phyloP scores from a whole-genome alignment of 2,329 filamentous ascomycete genomes.

The Apiospora rasikravindrae region DNA sequence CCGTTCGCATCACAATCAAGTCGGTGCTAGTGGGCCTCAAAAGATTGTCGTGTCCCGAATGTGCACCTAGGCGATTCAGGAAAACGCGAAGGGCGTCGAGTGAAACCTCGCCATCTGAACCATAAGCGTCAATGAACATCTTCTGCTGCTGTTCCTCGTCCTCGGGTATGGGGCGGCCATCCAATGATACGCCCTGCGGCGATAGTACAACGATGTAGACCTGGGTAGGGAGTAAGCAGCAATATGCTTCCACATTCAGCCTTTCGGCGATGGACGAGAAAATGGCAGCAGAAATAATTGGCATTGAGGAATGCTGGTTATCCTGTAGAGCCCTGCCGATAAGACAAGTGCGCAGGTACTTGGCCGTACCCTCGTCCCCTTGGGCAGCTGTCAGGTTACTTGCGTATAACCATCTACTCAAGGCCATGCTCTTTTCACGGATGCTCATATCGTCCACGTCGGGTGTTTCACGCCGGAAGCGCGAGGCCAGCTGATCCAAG shows the following conservation, averaged over 20 bases:
- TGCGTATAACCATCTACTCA: conserved; percentile 72
- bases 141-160: conserved; percentile 51
- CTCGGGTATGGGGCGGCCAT: conserved; percentile 49
- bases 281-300: conserved; percentile 85
- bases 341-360: conserved; percentile 84
- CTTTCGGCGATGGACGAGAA: conserved; percentile 80
- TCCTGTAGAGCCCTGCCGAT: conserved; percentile 81
- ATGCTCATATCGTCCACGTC: conserved; percentile 62
- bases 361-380: conserved; percentile 70
- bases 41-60: conserved; percentile 53
- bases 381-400: conserved; percentile 74
- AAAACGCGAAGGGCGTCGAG: conserved; percentile 62
- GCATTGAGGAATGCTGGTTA: conserved; percentile 77
- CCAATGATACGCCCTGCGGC: conserved; percentile 62
- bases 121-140: conserved; percentile 88
- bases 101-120: conserved; percentile 69
- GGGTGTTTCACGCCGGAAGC: conserved; percentile 56
- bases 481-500: conserved; percentile 70
- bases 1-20: conserved; percentile 75
- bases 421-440: conserved; percentile 68
- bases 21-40: conserved; percentile 68
- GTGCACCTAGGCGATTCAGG: conserved; percentile 56
- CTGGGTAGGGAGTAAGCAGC: conserved; percentile 83
- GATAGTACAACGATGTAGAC: conserved; percentile 80
- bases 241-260: conserved; percentile 76